Percentiles rank a stretch among this genome's conserved stretches.
Conservation (phyloP, 2,329 filamentous ascomycete species). For the Microdochium paspali region DNA sequence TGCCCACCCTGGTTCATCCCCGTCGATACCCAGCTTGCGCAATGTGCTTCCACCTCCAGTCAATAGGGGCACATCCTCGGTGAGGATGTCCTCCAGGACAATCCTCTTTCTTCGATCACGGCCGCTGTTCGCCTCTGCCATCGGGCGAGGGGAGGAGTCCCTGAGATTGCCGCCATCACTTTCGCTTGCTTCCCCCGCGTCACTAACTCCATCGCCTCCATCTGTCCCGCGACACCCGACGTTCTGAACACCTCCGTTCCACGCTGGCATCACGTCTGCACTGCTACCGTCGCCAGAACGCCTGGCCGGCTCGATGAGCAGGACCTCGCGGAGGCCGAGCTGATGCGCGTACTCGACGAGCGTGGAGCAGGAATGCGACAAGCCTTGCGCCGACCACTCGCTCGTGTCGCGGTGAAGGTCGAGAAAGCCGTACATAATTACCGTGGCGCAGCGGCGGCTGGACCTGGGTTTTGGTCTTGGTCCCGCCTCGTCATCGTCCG, state of each 20-base stretch:
- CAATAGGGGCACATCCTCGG: conserved; percentile 50
- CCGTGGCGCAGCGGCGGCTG: not conserved
- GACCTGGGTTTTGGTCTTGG: not conserved
- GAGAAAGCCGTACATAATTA: conserved; percentile 58
- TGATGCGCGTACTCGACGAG: conserved; percentile 51
- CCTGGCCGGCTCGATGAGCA: conserved; percentile 34
- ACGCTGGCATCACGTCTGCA: not conserved
- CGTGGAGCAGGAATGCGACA: conserved; percentile 51
- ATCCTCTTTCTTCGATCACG: not conserved
- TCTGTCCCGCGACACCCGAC: too few relatives aligned
- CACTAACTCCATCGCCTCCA: not conserved
- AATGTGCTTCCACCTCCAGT: conserved; percentile 32
- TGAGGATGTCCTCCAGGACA: conserved; percentile 27
- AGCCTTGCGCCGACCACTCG: conserved; percentile 68
- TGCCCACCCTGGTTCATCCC: conserved; percentile 43
- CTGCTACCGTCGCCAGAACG: not conserved
- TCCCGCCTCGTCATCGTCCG: not conserved
- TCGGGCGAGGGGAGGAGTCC: too few relatives aligned
- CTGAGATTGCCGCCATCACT: too few relatives aligned
- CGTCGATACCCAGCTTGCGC: conserved; percentile 27
- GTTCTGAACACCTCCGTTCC: not conserved
- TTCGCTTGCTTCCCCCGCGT: too few relatives aligned
- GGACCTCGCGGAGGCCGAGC: conserved; percentile 26
- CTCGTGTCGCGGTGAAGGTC: conserved; percentile 57
- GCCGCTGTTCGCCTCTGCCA: not conserved